phyloP scores from a whole-genome alignment of 768 basidiomycete genomes.

The Glaciozyma martinii region DNA sequence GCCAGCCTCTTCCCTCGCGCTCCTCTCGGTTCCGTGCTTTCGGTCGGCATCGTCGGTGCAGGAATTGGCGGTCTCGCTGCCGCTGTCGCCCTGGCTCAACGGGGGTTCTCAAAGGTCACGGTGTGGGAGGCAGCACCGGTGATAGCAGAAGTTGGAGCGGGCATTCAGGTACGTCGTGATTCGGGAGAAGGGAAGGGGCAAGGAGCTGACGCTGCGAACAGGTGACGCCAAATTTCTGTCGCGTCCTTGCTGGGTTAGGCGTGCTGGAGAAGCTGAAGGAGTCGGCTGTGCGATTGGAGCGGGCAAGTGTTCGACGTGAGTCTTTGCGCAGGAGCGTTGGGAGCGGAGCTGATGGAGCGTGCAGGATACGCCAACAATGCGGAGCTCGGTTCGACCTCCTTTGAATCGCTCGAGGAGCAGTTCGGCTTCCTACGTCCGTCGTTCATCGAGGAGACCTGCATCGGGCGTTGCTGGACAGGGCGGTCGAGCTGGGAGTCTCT shows the following conservation, averaged over 20 bases:
- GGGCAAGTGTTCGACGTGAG: not conserved
- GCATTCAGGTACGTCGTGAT: not conserved
- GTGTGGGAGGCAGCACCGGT: not conserved
- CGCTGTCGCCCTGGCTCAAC: not conserved
- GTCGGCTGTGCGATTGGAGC: not conserved
- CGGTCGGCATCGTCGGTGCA: not conserved
- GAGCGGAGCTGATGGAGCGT: not conserved
- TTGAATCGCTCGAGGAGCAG: not conserved
- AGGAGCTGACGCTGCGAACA: not conserved
- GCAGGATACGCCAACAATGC: conserved; percentile 3
- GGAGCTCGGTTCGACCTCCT: not conserved
- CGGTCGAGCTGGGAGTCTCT: not conserved
- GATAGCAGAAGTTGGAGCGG: not conserved
- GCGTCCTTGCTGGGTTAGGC: not conserved
- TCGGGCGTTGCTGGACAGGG: not conserved
- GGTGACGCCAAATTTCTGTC: conserved; percentile 5
- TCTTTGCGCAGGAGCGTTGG: not conserved
- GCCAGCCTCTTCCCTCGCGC: not conserved
- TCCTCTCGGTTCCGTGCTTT: not conserved
- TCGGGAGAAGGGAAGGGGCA: not conserved
- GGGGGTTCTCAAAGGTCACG: not conserved
- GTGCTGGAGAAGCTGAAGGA: conserved; percentile 1
- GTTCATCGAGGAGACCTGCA: conserved; percentile 5
- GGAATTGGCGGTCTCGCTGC: conserved; percentile 3
- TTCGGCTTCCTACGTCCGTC: conserved; percentile 6